Conservation (phyloP, 495 filamentous ascomycete species). For the Lindgomyces ingoldianus region DNA sequence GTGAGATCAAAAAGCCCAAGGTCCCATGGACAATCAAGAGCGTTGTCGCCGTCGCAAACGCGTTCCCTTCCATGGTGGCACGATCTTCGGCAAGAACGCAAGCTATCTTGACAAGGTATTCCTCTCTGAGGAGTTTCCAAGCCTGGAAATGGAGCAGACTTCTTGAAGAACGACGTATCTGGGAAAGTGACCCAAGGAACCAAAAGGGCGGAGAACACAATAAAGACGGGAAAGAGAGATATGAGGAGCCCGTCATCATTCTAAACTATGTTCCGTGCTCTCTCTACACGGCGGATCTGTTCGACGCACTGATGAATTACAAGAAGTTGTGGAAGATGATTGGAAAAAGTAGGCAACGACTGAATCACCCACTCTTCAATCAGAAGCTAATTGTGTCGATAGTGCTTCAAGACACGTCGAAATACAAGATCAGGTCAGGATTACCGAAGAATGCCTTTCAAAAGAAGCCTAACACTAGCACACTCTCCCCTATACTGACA, state of each 20-base stretch:
- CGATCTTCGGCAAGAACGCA: constrained; percentile 40
- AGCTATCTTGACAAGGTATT: constrained; percentile 41
- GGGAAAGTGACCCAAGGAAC: constrained; percentile 28
- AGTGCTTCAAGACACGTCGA: constrained; percentile 32
- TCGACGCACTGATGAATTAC: constrained; percentile 45
- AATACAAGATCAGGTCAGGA: constrained; percentile 22
- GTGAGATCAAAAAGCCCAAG: constrained; percentile 42
- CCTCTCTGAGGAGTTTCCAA: constrained; percentile 42
- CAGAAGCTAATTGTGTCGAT: constrained; percentile 1
- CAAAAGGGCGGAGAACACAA: constrained; percentile 27
- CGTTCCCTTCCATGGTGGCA: constrained; percentile 43
- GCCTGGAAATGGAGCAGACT: constrained; percentile 34
- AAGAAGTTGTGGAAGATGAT: constrained; percentile 40
- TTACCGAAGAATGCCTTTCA: constrained; percentile 8
- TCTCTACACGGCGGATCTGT: constrained; percentile 44
- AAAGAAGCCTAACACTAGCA: not conserved
- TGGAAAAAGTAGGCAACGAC: constrained; percentile 30
- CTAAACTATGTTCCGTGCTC: constrained; percentile 43
- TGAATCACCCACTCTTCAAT: not conserved
- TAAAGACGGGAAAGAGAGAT: constrained; percentile 30
- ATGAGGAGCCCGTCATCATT: constrained; percentile 39
- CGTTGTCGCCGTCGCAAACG: constrained; percentile 40
- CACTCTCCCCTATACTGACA: constrained; percentile 7
- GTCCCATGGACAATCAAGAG: constrained; percentile 41
- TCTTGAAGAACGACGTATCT: constrained; percentile 8